Evolutionary conservation across 257 asterid genomes (phyloP).

Genomic region (Cordia subcordata): DNA sequence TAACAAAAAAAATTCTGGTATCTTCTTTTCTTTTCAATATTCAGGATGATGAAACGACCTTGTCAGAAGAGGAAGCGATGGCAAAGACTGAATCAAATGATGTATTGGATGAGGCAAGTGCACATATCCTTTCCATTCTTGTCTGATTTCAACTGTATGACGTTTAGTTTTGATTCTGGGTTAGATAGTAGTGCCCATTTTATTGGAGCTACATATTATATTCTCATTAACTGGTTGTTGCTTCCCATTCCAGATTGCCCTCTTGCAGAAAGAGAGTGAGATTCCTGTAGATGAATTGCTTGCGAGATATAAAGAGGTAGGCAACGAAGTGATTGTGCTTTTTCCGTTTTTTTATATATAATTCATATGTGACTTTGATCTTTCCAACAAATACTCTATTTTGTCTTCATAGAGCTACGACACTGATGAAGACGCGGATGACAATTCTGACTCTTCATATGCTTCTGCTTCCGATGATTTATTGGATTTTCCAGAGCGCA

Average conservation of each 20-base stretch:
- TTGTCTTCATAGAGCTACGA: conserved; percentile 44
- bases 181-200: background rate
- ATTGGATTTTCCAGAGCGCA: conserved; percentile 36
- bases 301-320: conserved; percentile 92
- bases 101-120: conserved; percentile 57
- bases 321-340: conserved; percentile 23
- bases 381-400: conserved; percentile 7
- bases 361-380: conserved; percentile 21
- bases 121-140: background rate
- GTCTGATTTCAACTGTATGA: background rate
- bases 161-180: background rate
- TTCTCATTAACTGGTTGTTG: background rate
- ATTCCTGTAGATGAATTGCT: conserved; percentile 82
- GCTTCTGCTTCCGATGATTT: conserved; percentile 62
- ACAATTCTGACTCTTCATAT: conserved; percentile 37
- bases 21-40: background rate
- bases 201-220: background rate
- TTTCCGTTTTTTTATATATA: conserved; percentile 9
- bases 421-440: conserved; percentile 37
- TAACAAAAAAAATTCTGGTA: background rate
- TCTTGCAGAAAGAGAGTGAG: conserved; percentile 89
- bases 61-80: conserved; percentile 84
- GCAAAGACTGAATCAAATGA: conserved; percentile 59
- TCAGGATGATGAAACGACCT: conserved; percentile 95
- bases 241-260: conserved; percentile 55